Conservation (phyloP, 1,139 yeast species). For the Eremothecium cymbalariae region DNA sequence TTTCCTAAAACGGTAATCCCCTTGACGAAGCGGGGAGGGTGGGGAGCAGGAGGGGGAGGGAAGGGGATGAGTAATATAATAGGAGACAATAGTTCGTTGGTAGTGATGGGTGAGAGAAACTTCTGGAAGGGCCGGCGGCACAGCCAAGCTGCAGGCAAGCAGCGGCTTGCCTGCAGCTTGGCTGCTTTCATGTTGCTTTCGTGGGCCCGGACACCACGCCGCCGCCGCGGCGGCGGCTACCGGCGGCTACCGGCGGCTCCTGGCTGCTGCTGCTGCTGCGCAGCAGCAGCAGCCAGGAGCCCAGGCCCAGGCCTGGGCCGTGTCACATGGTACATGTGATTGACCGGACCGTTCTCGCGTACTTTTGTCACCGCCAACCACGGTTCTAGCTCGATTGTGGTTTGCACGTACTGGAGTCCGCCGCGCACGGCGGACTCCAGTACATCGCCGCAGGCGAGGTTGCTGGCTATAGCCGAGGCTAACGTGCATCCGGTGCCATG, state of each 20-base stretch:
- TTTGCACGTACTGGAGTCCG: constrained; percentile 59
- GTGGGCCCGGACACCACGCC: constrained; percentile 23
- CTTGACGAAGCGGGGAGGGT: too few relatives aligned
- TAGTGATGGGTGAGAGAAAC: too few relatives aligned
- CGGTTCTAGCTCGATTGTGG: constrained; percentile 53
- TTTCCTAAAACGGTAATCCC: too few relatives aligned
- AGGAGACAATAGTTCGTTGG: too few relatives aligned
- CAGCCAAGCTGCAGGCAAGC: constrained; percentile 59
- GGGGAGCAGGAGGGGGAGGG: too few relatives aligned
- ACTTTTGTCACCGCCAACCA: constrained; percentile 23
- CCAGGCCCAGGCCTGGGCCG: too few relatives aligned
- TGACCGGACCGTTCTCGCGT: constrained; percentile 63
- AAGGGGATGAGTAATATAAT: too few relatives aligned
- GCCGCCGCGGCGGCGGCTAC: neutral
- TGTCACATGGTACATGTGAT: constrained; percentile 48
- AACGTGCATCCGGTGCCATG: constrained; percentile 94
- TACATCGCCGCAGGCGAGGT: constrained; percentile 48
- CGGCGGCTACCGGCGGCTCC: constrained; percentile 17
- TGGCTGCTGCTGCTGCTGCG: too few relatives aligned
- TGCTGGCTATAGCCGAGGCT: constrained; percentile 73
- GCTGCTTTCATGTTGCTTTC: constrained; percentile 62
- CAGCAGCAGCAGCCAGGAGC: too few relatives aligned
- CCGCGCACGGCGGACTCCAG: constrained; percentile 45
- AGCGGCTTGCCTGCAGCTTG: constrained; percentile 58
- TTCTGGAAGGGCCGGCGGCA: too few relatives aligned